phyloP scores from a whole-genome alignment of 768 basidiomycete genomes.

The Phlegmacium glaucopus region DNA sequence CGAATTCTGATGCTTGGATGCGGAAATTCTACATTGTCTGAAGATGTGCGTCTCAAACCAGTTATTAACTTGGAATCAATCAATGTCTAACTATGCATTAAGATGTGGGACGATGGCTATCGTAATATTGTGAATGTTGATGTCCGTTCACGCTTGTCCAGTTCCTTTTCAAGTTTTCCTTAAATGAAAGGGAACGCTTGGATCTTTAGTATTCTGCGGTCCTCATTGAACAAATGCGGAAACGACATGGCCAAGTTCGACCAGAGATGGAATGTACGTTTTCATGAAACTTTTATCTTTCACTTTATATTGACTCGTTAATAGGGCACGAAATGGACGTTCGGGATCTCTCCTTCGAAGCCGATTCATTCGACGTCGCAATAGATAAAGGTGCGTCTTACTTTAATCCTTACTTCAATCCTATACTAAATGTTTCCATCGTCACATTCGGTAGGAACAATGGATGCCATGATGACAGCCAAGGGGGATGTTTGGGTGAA shows the following conservation, averaged over 20 bases:
- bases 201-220: slow-evolving; percentile 64
- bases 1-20: slow-evolving; percentile 80
- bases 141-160: slow-evolving; percentile 34
- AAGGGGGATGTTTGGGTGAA: slow-evolving; percentile 82
- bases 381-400: slow-evolving; percentile 69
- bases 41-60: slow-evolving; percentile 48
- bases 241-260: slow-evolving; percentile 42
- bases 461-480: slow-evolving; percentile 88
- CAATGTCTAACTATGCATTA: too few species aligned
- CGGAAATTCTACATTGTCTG: slow-evolving; percentile 78
- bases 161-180: neutral
- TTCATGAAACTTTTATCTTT: neutral
- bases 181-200: neutral
- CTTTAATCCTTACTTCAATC: neutral
- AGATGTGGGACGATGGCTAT: slow-evolving; percentile 92
- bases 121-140: slow-evolving; percentile 77
- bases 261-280: slow-evolving; percentile 71
- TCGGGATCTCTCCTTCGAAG: slow-evolving; percentile 58
- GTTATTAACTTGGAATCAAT: neutral
- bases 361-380: slow-evolving; percentile 67
- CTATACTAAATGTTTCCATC: neutral
- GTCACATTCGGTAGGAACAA: slow-evolving; percentile 45
- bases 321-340: slow-evolving; percentile 87
- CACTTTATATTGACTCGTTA: neutral
- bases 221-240: slow-evolving; percentile 71